Evolutionary conservation across 2,329 filamentous ascomycete species (phyloP), one percentile per base, ranked within the genome.

Genomic region (Ambrosiella xylebori): DNA sequence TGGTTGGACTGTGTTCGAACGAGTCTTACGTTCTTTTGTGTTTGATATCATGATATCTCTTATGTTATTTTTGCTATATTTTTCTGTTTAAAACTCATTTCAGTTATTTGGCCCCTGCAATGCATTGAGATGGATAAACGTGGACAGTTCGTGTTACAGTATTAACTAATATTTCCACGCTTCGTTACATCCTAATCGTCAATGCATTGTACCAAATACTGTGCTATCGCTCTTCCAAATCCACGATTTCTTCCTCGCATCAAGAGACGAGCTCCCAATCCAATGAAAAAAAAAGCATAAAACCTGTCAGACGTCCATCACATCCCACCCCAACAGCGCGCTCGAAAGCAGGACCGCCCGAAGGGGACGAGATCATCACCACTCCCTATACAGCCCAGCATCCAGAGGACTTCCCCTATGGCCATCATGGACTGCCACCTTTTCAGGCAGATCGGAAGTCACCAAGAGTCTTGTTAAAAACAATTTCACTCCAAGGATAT

Each of bases 331-430:
- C 74, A 76, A 72, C 73, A 75, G 73, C 75, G 79, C 79, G 85
- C 83, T 85, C 85, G 74, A 89, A 83, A 81, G 81, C 82, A 80
- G 78, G 83, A 73, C 70, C 74, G 69, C 11, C 76, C n/a, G n/a
- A 70, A 76, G 73, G 84, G 86, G 85, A 83, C 77, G 85, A 93
- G 87, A 93, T 94, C 88, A 93, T 93, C 85, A 88, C 82, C 85
- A 83, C 84, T 82, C 80, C 85, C 85, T 90, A 81, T 86, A 87
- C 82, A 84, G 78, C n/a, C 71, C 64, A 54, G 35, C n/a, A 6
- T 54, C 38, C 54, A 39, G 44, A n/a, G 27, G 15, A 19, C 38
- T 45, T 44, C 39, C 58, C 50, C 61, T 63, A 63, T n/a, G n/a
- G n/a, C 60, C 52, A 47, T n/a, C 44, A 27, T 15, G 50, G 55